Base-by-base conservation (phyloP, 2,329 filamentous ascomycete genomes). In the Juglanconis oblonga region DNA sequence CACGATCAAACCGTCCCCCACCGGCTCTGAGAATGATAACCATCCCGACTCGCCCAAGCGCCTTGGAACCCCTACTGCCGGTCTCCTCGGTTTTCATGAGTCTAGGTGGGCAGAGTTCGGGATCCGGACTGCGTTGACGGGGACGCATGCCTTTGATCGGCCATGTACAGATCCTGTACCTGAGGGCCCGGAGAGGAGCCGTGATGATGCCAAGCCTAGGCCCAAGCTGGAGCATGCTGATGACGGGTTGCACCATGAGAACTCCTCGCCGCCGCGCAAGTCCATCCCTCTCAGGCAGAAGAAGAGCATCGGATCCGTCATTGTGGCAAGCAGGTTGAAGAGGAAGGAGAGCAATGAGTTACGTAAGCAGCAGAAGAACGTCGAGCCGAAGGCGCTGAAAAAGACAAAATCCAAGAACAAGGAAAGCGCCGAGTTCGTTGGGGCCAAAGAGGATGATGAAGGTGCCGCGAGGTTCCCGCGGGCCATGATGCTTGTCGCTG, bases 401-500 rank as follows among this genome's bases (percentile, higher is more conserved):
- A 52, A 33, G 42, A 53, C 33, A 24, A 57, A 50, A 53, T 31
- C 10, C 11, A 53, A 44, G 44, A 55, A 47, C 13, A 53, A 48
- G 32, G 17, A 24, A 24, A 24, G 17, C 17, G 17, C 17, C 17
- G 55, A 48, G 24, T 48, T 45, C 36, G n/a, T 40, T n/a, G 32
- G 31, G 36, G 50, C 33, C 4, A 50, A 32, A 11, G 51, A 59
- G 31, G 53, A 55, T 13, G 57, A 35, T 0, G 55, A n/a, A 4
- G 52, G 33, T 7, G 51, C 54, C 4, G 47, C 56, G 33, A 29
- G 58, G 6, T 57, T 72, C 35, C 67, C 69, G 0, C 58, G 66
- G 17, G 65, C 73, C 54, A 66, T 71, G 63, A 65, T 71, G 65
- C 47, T 71, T 51, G 65, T 73, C 62, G 70, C 71, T 4, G 67